These are phyloP conservation scores for Bolboschoenoplectus hybrid DNA, from an alignment of 202 grass and related monocot genomes.

Conservation along the genomic window DNA sequence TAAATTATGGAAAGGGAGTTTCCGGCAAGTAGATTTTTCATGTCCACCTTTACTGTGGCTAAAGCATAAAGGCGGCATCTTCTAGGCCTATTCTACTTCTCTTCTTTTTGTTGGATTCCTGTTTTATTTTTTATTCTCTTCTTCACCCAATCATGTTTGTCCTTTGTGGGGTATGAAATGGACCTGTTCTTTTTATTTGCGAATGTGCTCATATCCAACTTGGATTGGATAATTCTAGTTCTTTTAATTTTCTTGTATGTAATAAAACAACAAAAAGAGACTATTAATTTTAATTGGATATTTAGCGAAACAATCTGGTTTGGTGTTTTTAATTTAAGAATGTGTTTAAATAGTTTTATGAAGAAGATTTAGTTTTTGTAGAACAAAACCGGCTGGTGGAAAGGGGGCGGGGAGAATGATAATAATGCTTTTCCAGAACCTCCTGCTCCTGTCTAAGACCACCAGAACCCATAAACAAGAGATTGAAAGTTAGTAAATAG, in stretches of 20 bases:
- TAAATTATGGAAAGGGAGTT: constrained; percentile 44
- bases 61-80: constrained; percentile 60
- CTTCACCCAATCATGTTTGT: constrained; percentile 58
- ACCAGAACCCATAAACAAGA: background rate
- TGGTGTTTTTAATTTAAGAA: background rate
- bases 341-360: background rate
- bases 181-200: constrained; percentile 45
- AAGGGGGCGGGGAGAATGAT: background rate
- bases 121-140: constrained; percentile 41
- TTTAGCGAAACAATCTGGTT: background rate
- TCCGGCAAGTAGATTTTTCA: constrained; percentile 47
- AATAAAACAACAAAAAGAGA: constrained; percentile 24
- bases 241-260: background rate
- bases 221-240: constrained; percentile 35
- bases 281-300: background rate
- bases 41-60: constrained; percentile 62
- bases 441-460: background rate
- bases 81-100: constrained; percentile 53
- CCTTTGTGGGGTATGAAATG: constrained; percentile 60
- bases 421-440: background rate
- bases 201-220: constrained; percentile 32
- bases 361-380: background rate
- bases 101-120: constrained; percentile 51
- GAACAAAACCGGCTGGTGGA: background rate
- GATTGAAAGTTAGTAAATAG: background rate